Evolutionary conservation across 2,329 filamentous ascomycete genomes (phyloP).

Genomic region (Lachnellula occidentalis): DNA sequence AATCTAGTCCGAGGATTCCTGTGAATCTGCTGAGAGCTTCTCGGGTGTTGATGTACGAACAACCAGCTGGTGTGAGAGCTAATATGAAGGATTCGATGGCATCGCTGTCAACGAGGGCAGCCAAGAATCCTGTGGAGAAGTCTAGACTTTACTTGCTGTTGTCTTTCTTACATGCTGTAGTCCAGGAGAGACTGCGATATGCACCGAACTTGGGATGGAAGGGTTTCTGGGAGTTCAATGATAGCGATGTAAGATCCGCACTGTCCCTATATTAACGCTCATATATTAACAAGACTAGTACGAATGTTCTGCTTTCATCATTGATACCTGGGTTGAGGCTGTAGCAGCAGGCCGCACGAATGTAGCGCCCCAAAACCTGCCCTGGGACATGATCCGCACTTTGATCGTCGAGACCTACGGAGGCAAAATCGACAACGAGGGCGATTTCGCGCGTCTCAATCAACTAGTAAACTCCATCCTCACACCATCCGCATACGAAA

Average conservation of each 20-base stretch:
- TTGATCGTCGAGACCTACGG: constrained; percentile 93
- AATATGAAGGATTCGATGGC: constrained; percentile 98
- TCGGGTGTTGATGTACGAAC: constrained; percentile 94
- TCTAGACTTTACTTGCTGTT: constrained; percentile 83
- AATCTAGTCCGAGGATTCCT: constrained; percentile 92
- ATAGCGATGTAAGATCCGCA: constrained; percentile 77
- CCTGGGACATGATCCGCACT: constrained; percentile 92
- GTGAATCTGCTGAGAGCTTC: constrained; percentile 92
- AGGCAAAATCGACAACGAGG: constrained; percentile 91
- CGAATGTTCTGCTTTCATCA: constrained; percentile 93
- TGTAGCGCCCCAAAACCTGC: constrained; percentile 86
- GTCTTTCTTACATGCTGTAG: constrained; percentile 90
- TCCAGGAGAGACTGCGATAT: constrained; percentile 91
- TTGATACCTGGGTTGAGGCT: constrained; percentile 87
- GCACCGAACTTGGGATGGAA: constrained; percentile 94
- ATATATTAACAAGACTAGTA: constrained; percentile 63
- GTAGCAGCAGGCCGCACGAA: constrained; percentile 84
- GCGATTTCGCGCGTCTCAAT: constrained; percentile 70
- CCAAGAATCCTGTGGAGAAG: constrained; percentile 84
- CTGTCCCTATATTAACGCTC: constrained; percentile 57
- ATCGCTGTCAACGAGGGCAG: constrained; percentile 68
- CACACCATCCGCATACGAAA: constrained; percentile 84
- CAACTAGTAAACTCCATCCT: constrained; percentile 72
- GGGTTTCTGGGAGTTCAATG: constrained; percentile 99
- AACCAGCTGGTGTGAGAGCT: constrained; percentile 89